Base-by-base conservation (phyloP, 768 basidiomycete species). In the Suillus americanus region DNA sequence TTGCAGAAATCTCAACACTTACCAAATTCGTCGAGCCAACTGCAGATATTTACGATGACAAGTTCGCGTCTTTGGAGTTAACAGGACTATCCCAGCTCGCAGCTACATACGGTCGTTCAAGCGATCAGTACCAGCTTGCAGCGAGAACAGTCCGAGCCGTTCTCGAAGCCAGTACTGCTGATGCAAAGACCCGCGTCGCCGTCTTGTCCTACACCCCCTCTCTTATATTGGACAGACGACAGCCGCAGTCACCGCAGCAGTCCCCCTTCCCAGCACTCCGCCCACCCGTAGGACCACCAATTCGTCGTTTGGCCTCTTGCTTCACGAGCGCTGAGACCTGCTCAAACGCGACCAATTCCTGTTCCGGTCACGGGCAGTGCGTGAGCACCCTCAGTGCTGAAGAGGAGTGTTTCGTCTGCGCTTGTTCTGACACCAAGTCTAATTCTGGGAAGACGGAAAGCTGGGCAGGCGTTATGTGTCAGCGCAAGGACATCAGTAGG, bases 401-500 rank as follows among this genome's bases (percentile, higher is more conserved):
- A 14, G 75, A 75, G 66, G 75, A 78, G 1, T 87, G 86, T 69
- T 87, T 79, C 62, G 74, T 78, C 0, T 86, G 85, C 65, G 72
- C 77, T 3, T 86, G 84, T 66, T 61, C 66, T 1, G 79, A 75
- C 33, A 88, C 86, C 12, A 83, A 82, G 55, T 78, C 83, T 62
- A 81, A 81, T 12, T 75, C 79, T 30, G 83, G 86, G n/a, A 73
- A 86, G 73, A 86, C 82, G 4, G 83, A 88, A 66, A 77, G 75
- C 38, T 95, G 93, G 92, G 92, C 83, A 1, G 93, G 93, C 5
- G 82, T 84, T 61, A 84, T 80, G 66, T 95, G 93, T 68, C 87
- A 94, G 79, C 83, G 87, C 67, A 87, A 86, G 76, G 93, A 95
- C 71, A 78, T 94, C 56, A 93, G 90, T 80, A 86, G 85, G 92